Conservation (phyloP, 805 yeast species). For the Dipodascopsis uninucleata region DNA sequence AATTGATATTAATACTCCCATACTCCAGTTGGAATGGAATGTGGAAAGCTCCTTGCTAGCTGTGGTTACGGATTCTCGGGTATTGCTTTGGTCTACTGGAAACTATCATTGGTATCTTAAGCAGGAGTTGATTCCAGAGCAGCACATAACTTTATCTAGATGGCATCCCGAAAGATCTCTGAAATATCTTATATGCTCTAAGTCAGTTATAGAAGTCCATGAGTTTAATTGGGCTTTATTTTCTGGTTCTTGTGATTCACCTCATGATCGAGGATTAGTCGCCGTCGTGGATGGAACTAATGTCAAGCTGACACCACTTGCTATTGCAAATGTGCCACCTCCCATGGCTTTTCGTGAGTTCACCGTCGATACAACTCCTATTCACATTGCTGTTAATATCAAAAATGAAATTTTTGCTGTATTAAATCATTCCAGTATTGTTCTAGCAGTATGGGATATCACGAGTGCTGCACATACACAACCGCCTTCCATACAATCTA, state of each 20-base stretch:
- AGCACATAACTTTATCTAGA: slow-evolving; percentile 36
- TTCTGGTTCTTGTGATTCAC: slow-evolving; percentile 65
- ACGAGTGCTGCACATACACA: too few species aligned
- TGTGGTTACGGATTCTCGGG: slow-evolving; percentile 53
- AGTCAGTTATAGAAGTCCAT: slow-evolving; percentile 48
- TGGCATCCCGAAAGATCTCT: slow-evolving; percentile 92
- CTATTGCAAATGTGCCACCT: slow-evolving; percentile 88
- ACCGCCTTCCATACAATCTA: too few species aligned
- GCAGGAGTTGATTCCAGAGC: slow-evolving; percentile 50
- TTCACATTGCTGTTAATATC: slow-evolving; percentile 61
- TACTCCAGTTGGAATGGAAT: slow-evolving; percentile 70
- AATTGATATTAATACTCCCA: slow-evolving; percentile 28
- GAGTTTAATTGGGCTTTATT: slow-evolving; percentile 62
- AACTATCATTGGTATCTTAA: slow-evolving; percentile 96
- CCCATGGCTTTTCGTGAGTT: slow-evolving; percentile 77
- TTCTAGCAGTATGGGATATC: slow-evolving; percentile 47
- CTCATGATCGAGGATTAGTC: slow-evolving; percentile 72
- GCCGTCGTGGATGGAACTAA: slow-evolving; percentile 71
- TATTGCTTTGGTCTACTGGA: slow-evolving; percentile 88
- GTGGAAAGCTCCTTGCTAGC: slow-evolving; percentile 75
- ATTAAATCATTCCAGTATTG: slow-evolving; percentile 47
- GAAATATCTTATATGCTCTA: slow-evolving; percentile 27
- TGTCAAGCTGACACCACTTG: slow-evolving; percentile 74
- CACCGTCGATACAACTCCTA: slow-evolving; percentile 51
- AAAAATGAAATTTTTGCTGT: slow-evolving; percentile 59